Conservation (phyloP, 2,329 filamentous ascomycete species). For the Ilyonectria destructans region DNA sequence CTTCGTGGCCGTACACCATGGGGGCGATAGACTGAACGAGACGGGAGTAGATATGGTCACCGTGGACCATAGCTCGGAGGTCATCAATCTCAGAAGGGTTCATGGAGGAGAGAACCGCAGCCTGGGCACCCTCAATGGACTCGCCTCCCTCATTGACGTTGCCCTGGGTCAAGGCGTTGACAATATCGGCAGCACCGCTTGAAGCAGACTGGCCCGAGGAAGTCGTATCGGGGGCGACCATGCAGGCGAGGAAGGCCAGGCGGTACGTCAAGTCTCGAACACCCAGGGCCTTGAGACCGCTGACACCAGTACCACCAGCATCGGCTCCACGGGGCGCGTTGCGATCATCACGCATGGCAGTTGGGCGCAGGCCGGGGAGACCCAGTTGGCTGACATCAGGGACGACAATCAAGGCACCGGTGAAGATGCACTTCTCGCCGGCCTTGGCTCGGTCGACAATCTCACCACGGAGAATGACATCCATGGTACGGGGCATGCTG, state of each 20-base stretch:
- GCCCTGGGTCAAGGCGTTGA: conserved; percentile 81
- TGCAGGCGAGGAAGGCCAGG: conserved; percentile 96
- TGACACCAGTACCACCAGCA: conserved; percentile 87
- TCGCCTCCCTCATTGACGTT: conserved; percentile 78
- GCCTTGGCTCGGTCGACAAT: conserved; percentile 98
- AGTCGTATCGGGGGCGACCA: conserved; percentile 92
- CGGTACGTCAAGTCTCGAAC: conserved; percentile 96
- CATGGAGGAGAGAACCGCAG: conserved; percentile 88
- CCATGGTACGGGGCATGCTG: conserved; percentile 98
- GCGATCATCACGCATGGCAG: conserved; percentile 87
- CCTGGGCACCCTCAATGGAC: conserved; percentile 88
- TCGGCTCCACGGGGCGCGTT: conserved; percentile 82
- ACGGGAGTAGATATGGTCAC: conserved; percentile 93
- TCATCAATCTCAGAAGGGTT: conserved; percentile 92
- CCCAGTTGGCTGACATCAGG: conserved; percentile 97
- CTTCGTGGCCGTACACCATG: conserved; percentile 97
- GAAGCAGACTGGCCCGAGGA: conserved; percentile 83
- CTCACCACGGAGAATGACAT: conserved; percentile 95
- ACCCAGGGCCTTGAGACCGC: conserved; percentile 91
- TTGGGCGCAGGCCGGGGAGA: conserved; percentile 87
- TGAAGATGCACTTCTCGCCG: conserved; percentile 98
- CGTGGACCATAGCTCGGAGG: conserved; percentile 93
- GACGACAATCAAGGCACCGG: conserved; percentile 94
- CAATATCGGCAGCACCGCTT: conserved; percentile 79
- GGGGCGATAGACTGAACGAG: conserved; percentile 95